These are phyloP conservation scores for Diutina neorugosa DNA, from an alignment of 1,139 yeast species.

Conservation along the genomic window DNA sequence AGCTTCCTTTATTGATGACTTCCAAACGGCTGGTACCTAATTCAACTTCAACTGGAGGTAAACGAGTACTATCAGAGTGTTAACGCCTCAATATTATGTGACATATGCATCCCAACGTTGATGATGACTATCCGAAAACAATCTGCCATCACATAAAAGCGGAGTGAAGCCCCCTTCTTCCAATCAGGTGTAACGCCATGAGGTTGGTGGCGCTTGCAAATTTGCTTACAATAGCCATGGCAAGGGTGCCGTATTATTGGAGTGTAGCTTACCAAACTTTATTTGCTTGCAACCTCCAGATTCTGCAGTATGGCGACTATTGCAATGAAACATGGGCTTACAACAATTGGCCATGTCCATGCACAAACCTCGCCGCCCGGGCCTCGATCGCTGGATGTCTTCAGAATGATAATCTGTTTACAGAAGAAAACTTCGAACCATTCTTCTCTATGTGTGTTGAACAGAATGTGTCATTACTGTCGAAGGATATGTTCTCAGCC, in stretches of 20 bases:
- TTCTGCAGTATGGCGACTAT: neutral
- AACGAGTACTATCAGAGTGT: neutral
- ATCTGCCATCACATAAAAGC: neutral
- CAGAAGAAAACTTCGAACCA: neutral
- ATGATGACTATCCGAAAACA: neutral
- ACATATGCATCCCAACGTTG: neutral
- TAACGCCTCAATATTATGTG: neutral
- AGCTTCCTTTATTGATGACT: neutral
- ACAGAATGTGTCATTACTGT: neutral
- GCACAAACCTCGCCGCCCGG: neutral
- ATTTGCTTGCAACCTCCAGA: constrained; percentile 2
- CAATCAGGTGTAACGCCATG: neutral
- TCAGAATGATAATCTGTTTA: neutral
- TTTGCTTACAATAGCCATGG: neutral
- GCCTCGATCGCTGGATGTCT: neutral
- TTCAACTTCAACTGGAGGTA: neutral
- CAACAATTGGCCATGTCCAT: neutral
- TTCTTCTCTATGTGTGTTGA: neutral
- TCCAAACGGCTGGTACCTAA: neutral
- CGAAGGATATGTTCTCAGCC: neutral
- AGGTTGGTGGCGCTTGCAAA: neutral
- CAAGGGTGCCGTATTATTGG: constrained; percentile 1
- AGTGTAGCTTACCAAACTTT: neutral
- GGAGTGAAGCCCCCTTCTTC: neutral
- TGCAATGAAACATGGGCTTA: neutral